These are phyloP conservation scores for Psidium guajava DNA, from an alignment of 345 rosid genomes.

Conservation along the genomic window DNA sequence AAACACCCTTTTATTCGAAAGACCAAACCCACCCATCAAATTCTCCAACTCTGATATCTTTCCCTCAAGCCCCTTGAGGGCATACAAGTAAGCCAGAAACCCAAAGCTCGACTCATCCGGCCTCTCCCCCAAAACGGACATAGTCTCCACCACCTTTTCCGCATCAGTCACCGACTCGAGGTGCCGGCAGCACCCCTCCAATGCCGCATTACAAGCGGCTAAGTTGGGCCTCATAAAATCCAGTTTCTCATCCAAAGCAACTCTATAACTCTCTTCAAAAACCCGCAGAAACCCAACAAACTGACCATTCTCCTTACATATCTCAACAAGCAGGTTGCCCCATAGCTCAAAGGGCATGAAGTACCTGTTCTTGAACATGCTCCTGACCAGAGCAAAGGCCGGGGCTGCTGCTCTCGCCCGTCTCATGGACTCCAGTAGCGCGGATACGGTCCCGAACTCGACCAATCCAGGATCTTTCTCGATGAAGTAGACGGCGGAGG, in stretches of 20 bases:
- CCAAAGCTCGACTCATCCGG: conserved; percentile 74
- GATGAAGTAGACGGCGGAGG: conserved; percentile 56
- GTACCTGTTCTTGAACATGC: conserved; percentile 72
- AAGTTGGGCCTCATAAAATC: conserved; percentile 63
- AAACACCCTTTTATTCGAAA: conserved; percentile 24
- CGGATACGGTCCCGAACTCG: conserved; percentile 38
- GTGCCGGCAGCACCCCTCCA: conserved; percentile 55
- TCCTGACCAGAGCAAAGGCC: conserved; percentile 70
- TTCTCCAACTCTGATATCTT: conserved; percentile 56
- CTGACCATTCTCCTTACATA: conserved; percentile 33
- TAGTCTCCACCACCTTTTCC: conserved; percentile 47
- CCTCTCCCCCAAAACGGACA: conserved; percentile 62
- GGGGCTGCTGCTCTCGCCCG: conserved; percentile 45
- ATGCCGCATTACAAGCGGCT: conserved; percentile 60
- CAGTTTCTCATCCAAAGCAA: conserved; percentile 68
- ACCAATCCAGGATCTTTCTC: conserved; percentile 53
- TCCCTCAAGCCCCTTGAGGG: conserved; percentile 52
- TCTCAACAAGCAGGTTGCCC: conserved; percentile 54
- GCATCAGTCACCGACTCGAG: conserved; percentile 59
- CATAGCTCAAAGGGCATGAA: conserved; percentile 71
- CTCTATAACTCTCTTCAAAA: conserved; percentile 60
- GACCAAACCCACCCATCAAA: conserved; percentile 53
- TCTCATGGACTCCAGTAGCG: conserved; percentile 52
- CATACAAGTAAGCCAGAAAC: conserved; percentile 79
- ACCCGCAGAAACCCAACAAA: conserved; percentile 45